phyloP scores from a whole-genome alignment of 2,329 filamentous ascomycete species.

The Stemphylium lycopersici region DNA sequence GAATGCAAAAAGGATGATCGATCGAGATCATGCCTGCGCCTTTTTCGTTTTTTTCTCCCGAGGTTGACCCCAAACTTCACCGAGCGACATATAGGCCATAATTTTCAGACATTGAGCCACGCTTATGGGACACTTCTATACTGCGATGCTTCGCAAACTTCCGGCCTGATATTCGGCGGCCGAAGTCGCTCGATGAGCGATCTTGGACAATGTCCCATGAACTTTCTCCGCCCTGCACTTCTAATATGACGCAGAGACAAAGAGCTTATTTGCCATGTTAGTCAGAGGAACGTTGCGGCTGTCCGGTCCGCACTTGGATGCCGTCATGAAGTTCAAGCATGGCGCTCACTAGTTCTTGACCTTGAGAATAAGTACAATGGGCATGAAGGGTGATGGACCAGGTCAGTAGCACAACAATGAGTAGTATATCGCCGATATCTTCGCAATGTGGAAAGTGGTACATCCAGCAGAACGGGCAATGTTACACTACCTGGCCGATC shows the following conservation, averaged over 20 bases:
- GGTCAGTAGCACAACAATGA: constrained; percentile 10
- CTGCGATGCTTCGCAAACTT: no score
- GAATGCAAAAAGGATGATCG: background rate
- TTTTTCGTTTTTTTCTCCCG: constrained; percentile 4
- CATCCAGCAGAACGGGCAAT: constrained; percentile 5
- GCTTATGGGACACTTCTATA: no score
- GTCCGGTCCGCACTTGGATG: constrained; percentile 7
- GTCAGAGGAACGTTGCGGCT: background rate
- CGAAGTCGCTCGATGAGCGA: no score
- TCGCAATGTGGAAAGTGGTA: background rate
- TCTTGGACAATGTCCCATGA: background rate
- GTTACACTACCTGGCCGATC: constrained; percentile 23
- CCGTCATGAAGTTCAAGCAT: constrained; percentile 18
- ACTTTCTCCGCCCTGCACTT: background rate
- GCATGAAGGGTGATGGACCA: constrained; percentile 1
- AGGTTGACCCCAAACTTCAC: constrained; percentile 3
- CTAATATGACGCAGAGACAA: background rate
- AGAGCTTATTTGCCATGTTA: background rate
- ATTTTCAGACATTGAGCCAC: background rate
- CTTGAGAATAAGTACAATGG: background rate
- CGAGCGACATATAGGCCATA: background rate
- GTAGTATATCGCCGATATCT: background rate
- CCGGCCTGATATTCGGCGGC: no score
- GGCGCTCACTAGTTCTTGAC: constrained; percentile 7
- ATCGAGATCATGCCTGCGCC: constrained; percentile 18